Evolutionary conservation across 2,329 filamentous ascomycete species (phyloP), one percentile per base, ranked within the genome.

Genomic region (Aspergillus transmontanensis): DNA sequence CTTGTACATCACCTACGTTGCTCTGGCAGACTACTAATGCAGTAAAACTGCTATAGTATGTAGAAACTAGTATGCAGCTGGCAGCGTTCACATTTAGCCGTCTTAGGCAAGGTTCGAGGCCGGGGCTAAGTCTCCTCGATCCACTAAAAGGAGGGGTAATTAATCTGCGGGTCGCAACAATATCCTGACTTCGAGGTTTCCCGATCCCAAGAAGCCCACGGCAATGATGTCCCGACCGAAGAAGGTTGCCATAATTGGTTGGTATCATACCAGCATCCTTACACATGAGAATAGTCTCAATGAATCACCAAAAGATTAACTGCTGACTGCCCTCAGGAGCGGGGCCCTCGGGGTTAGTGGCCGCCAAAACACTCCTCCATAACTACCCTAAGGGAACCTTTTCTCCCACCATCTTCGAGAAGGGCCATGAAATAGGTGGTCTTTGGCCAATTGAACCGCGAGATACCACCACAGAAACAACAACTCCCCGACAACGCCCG

Each of bases 301-400:
- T 21, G 21, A n/a, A 48, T 16, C 28, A n/a, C 16, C 16, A 58
- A 23, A 41, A 51, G 21, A 50, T 11, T 26, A 10, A 21, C 4
- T 46, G 34, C 36, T 55, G 43, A 64, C 54, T 58, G 30, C n/a
- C 26, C 21, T 4, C 30, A 91, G 89, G 89, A 58, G 89, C 88
- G 59, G 89, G 89, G 1, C 89, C 89, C 12, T 87, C 89, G 1
- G 89, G 89, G 41, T 83, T 91, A 26, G 87, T 89, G 19, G 87
- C 88, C 11, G 89, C 89, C 68, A 95, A 94, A 78, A 90, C 89
- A 0, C 82, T 95, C 32, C 82, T 93, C 65, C 82, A 88, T 77
- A 83, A 87, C 72, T 81, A 81, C 36, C 81, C 85, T 0, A 75
- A 77, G 2, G 75, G 72, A 26, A 80, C 81, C 6, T 94, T 92